These are phyloP conservation scores for Cantharellus cinnabarinus DNA, from an alignment of 768 basidiomycete species.

Conservation along the genomic window DNA sequence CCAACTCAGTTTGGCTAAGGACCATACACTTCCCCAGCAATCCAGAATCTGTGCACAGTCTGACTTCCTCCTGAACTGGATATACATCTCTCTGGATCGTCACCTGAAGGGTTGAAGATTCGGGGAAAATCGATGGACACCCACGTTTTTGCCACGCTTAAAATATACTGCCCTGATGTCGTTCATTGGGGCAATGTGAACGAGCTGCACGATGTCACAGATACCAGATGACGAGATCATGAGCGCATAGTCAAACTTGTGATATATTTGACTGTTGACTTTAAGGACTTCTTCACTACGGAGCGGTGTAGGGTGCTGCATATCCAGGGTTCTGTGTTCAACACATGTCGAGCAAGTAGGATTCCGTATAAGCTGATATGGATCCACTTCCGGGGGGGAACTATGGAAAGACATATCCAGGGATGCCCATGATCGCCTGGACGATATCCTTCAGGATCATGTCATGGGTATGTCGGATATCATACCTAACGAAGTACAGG, in stretches of 20 bases:
- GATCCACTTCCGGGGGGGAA: neutral
- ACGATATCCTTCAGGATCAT: neutral
- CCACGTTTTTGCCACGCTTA: too few species aligned
- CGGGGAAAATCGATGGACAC: too few species aligned
- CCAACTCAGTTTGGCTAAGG: too few species aligned
- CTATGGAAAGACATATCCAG: neutral
- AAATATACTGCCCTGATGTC: neutral
- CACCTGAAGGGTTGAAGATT: too few species aligned
- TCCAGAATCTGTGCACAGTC: too few species aligned
- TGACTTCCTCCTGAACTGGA: too few species aligned
- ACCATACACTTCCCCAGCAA: too few species aligned
- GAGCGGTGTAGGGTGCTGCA: slow-evolving; percentile 16
- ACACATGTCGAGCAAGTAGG: neutral
- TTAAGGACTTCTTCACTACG: slow-evolving; percentile 24
- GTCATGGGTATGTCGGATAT: slow-evolving; percentile 1
- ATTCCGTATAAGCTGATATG: neutral
- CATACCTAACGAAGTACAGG: slow-evolving; percentile 40
- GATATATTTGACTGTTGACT: slow-evolving; percentile 31
- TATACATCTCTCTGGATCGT: too few species aligned
- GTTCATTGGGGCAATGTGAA: neutral
- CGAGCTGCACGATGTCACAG: neutral
- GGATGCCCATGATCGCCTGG: neutral
- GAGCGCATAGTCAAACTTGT: slow-evolving; percentile 39
- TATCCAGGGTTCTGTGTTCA: slow-evolving; percentile 11
- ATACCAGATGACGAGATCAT: slow-evolving; percentile 12